Evolutionary conservation across 768 basidiomycete species (phyloP), one percentile per base, ranked within the genome.

Genomic region (Mrakia gelida): DNA sequence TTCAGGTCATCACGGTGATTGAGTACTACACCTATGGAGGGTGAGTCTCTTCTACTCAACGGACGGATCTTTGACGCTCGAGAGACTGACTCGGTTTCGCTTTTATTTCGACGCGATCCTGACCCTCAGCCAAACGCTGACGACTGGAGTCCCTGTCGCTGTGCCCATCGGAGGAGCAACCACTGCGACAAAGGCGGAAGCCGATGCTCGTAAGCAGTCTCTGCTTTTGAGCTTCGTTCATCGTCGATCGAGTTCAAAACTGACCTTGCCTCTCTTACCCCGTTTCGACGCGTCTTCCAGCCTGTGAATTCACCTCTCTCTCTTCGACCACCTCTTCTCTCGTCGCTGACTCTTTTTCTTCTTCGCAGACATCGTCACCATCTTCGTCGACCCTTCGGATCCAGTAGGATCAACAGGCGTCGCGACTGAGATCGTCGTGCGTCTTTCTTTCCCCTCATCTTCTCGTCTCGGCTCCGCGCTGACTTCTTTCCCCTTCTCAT

Each of bases 301-400:
- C 67, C 26, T 41, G 67, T 41, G 34, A 34, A 41, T 26, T 11
- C 38, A 10, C 43, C n/a, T 41, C 2, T 23, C 8, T 41, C 41
- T 5, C 1, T 23, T 43, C 18, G 26, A 34, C 18, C 7, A n/a
- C 2, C 26, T 11, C 8, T 3, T 18, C 1, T 8, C 67, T 70
- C 23, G 38, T 9, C 0, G n/a, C 38, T 41, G 16, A 34, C 38
- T 34, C 2, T 41, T 38, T 43, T 26, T 7, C 26, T 0, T 43
- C 26, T 43, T n/a, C 7, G 1, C 67, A n/a, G 34, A 70, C 38
- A 43, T 70, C 67, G 67, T 70, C 21, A 70, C 67, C 21, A n/a
- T 70, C 11, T 70, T 70, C 38, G 67, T 70, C 21, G 67, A 43
- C 67, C 67, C 67, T 23, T 70, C 67, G 34, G 67, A 70, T 38